phyloP scores from a whole-genome alignment of 2,329 filamentous ascomycete species.

The Epichloe bromicola region DNA sequence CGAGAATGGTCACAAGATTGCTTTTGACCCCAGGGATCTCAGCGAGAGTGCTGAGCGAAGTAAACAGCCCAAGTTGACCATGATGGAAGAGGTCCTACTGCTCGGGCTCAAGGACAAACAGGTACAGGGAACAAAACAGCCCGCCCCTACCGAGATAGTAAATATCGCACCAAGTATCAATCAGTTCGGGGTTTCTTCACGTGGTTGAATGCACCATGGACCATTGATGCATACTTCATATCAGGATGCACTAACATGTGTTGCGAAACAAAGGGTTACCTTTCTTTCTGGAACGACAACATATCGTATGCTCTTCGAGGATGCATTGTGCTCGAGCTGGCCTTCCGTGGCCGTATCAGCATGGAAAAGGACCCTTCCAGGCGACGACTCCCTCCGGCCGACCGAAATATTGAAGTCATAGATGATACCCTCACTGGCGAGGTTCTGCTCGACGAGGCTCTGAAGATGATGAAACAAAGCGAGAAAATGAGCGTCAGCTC shows the following conservation, averaged over 20 bases:
- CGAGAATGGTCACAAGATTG: constrained; percentile 98
- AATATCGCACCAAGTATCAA: background rate
- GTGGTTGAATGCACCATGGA: background rate
- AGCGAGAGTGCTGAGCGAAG: constrained; percentile 90
- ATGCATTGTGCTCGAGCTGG: constrained; percentile 95
- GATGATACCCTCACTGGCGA: constrained; percentile 95
- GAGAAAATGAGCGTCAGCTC: constrained; percentile 99
- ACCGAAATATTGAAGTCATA: constrained; percentile 91
- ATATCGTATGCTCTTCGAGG: constrained; percentile 95
- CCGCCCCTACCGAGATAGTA: background rate
- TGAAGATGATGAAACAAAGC: constrained; percentile 99
- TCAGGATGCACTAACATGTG: constrained; percentile 3
- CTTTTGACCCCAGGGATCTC: constrained; percentile 92
- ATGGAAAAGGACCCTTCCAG: constrained; percentile 96
- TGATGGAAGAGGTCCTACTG: constrained; percentile 97
- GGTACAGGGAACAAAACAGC: constrained; percentile 37
- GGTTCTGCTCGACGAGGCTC: constrained; percentile 88
- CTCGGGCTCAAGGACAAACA: constrained; percentile 98
- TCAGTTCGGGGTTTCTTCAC: background rate
- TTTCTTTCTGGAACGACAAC: constrained; percentile 99
- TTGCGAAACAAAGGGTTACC: constrained; percentile 60
- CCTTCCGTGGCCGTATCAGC: constrained; percentile 88
- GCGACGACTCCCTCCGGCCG: constrained; percentile 82
- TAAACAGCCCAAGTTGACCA: constrained; percentile 94
- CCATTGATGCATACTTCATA: background rate